These are phyloP conservation scores for Mortierella sp. DNA, from an alignment of 371 early-diverging fungal species.

Conservation along the genomic window DNA sequence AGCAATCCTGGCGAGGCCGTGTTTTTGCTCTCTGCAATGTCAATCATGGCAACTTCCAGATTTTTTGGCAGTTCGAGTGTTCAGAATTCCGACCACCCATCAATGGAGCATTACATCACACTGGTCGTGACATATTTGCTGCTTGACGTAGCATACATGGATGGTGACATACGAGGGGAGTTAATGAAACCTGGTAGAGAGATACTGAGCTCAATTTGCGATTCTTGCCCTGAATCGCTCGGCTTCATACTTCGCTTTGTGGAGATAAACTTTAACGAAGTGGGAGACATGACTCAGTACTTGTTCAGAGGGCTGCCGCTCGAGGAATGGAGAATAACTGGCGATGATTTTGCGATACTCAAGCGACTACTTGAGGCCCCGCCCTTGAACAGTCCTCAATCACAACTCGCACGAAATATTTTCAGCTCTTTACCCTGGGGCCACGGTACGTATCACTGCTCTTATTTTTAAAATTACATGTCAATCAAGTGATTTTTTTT, in stretches of 20 bases:
- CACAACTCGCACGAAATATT: slow-evolving; percentile 61
- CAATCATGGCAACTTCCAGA: slow-evolving; percentile 26
- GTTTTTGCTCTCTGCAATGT: slow-evolving; percentile 43
- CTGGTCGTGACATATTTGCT: slow-evolving; percentile 60
- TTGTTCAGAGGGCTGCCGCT: slow-evolving; percentile 65
- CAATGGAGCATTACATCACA: slow-evolving; percentile 27
- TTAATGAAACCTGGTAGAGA: slow-evolving; percentile 67
- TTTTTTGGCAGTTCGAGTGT: background rate
- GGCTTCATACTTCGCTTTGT: slow-evolving; percentile 65
- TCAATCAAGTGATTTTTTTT: background rate
- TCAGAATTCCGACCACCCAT: background rate
- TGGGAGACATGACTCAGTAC: slow-evolving; percentile 67
- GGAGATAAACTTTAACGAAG: slow-evolving; percentile 57
- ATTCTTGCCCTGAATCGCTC: slow-evolving; percentile 56
- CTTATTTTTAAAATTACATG: background rate
- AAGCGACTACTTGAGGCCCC: slow-evolving; percentile 57
- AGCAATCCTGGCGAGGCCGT: slow-evolving; percentile 40
- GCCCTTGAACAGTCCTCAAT: slow-evolving; percentile 40
- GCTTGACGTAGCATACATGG: slow-evolving; percentile 63
- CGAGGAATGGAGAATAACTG: slow-evolving; percentile 59
- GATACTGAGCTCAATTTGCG: slow-evolving; percentile 60
- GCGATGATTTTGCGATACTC: slow-evolving; percentile 58
- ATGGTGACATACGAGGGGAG: slow-evolving; percentile 57
- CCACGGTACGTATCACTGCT: slow-evolving; percentile 12
- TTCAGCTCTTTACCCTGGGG: slow-evolving; percentile 62